Conservation (phyloP, 192 early-diverging fungal species). For the Coemansia sp. region DNA sequence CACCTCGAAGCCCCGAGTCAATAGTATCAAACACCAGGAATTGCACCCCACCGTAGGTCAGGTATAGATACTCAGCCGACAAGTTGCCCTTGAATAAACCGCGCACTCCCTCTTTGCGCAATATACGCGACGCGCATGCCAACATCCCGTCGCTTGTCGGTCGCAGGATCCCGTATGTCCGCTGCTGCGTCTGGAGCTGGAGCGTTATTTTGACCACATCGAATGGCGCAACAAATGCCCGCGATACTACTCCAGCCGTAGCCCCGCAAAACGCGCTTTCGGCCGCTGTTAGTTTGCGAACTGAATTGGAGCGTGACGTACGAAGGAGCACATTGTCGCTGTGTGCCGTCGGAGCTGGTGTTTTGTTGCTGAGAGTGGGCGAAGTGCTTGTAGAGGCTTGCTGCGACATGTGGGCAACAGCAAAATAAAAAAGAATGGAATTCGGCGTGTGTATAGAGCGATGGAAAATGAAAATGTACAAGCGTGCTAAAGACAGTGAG, state of each 20-base stretch:
- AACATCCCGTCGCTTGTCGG: conserved; percentile 67
- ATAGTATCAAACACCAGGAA: conserved; percentile 77
- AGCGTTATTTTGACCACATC: conserved; percentile 95
- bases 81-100: conserved; percentile 95
- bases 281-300: conserved; percentile 25
- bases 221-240: conserved; percentile 87
- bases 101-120: conserved; percentile 79
- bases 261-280: conserved; percentile 52
- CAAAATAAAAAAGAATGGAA: neutral
- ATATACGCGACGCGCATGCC: conserved; percentile 69
- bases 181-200: conserved; percentile 45
- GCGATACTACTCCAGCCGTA: conserved; percentile 51
- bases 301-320: conserved; percentile 20
- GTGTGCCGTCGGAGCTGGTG: neutral
- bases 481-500: neutral
- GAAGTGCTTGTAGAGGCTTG: too few species aligned
- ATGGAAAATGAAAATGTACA: neutral
- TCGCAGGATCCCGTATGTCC: conserved; percentile 1
- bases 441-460: neutral
- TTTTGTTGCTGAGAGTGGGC: neutral
- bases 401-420: neutral
- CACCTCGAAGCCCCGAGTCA: conserved; percentile 26
- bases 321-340: conserved; percentile 24
- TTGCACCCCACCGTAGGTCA: conserved; percentile 88
- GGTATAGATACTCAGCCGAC: conserved; percentile 90